Percentiles rank a stretch among this genome's conserved stretches.
Evolutionary conservation across 208 protist genomes (phyloP).

Genomic region (Crithidia bombi): DNA sequence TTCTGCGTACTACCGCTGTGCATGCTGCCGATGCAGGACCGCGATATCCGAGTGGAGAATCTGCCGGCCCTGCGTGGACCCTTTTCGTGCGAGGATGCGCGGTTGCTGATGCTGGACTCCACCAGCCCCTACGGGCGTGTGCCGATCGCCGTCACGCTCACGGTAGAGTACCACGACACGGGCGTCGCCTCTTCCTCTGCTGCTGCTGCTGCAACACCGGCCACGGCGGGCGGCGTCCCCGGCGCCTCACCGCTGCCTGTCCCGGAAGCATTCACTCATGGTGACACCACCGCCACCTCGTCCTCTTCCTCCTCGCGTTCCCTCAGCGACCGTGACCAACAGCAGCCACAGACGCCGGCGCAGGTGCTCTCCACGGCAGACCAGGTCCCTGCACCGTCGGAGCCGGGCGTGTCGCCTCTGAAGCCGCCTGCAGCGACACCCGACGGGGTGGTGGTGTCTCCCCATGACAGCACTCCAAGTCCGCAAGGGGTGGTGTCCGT

Average conservation of each 20-base stretch:
- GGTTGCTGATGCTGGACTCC: conserved; percentile 82
- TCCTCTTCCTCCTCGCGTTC: conserved; percentile 12
- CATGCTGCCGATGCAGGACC: conserved; percentile 87
- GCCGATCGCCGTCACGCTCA: conserved; percentile 76
- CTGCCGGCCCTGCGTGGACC: conserved; percentile 80
- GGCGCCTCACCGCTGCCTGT: neutral
- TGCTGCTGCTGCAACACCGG: conserved; percentile 4
- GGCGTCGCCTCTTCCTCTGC: conserved; percentile 11
- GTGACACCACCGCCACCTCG: no score
- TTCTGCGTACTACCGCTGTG: conserved; percentile 90
- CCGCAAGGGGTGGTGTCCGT: neutral
- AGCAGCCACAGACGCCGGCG: neutral
- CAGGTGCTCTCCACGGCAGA: conserved; percentile 33
- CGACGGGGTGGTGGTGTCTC: no score
- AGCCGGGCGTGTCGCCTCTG: neutral
- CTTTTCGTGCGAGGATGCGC: conserved; percentile 86
- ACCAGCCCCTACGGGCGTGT: conserved; percentile 80
- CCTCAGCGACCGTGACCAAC: neutral
- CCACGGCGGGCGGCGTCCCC: neutral
- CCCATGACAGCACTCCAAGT: no score
- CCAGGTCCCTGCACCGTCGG: neutral
- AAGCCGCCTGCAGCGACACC: neutral
- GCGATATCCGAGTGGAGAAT: conserved; percentile 83
- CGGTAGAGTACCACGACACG: conserved; percentile 81
- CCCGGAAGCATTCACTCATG: conserved; percentile 29